Evolutionary conservation across 1,284 basidiomycete genomes (phyloP), one percentile per base, ranked within the genome.

Genomic region (Pseudozyma thailandica): DNA sequence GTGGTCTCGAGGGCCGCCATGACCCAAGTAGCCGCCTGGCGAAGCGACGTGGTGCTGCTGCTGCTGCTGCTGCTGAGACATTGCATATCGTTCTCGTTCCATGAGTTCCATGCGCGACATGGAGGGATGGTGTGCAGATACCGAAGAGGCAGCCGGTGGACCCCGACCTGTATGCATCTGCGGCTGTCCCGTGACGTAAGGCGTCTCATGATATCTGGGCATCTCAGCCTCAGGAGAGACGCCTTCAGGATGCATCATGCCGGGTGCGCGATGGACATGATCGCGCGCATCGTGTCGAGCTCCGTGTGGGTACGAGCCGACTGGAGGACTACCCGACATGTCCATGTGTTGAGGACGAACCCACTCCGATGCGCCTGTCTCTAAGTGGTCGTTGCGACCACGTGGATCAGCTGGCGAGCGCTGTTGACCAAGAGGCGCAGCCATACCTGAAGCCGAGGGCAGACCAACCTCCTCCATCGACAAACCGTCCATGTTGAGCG

Each of bases 401-500:
- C 68, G 60, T 9, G 31, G 26, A 25, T 71, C 68, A 1, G 26
- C 35, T 6, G 68, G 57, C 8, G 68, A 71, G 7, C 52, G 60
- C 35, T 64, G 61, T 39, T 50, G 59, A 6, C 52, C 52, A 4
- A 58, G 6, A 30, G 66, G 55, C 2, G 42, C 56, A 2, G 68
- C 53, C 57, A 71, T 57, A 16, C 68, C 68, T 1, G 68, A 71
- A 30, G 53, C 61, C 12, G 68, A 60, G 7, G 60, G 60, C 44
- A 61, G 13, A 10, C 41, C n/a, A 8, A 35, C 25, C 3, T 75
- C 74, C 10, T 75, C 71, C 59, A 75, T 72, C 3, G 71, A 63
- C 0, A 75, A 49, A 3, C 35, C 42, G 31, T 73, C 74, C 59
- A 75, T 72, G 52, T 66, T 66, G 35, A 75, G 61, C 6, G 74